These are phyloP conservation scores for Theileria sp. DNA, from an alignment of 169 alveolate species.

Conservation along the genomic window DNA sequence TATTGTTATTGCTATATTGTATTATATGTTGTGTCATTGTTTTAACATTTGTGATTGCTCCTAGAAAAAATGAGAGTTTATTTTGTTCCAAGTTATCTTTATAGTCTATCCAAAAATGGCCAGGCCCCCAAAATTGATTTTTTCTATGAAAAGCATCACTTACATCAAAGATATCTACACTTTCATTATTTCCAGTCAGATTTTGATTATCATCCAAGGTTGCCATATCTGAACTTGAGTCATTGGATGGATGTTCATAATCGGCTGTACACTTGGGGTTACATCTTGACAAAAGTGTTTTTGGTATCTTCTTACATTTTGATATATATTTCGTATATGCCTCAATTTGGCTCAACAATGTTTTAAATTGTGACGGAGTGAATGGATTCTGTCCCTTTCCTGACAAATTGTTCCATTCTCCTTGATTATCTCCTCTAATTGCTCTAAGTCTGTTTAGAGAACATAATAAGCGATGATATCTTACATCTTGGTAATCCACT, in stretches of 20 bases:
- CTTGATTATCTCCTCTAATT: conserved; percentile 25
- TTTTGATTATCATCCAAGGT: background rate
- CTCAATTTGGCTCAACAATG: conserved; percentile 27
- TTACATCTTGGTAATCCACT: conserved; percentile 23
- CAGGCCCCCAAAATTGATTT: conserved; percentile 32
- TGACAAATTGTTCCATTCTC: background rate
- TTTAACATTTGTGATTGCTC: conserved; percentile 21
- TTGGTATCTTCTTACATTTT: conserved; percentile 26
- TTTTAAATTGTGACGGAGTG: conserved; percentile 12
- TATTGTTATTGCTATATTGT: background rate
- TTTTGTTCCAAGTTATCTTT: conserved; percentile 21
- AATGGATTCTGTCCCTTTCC: conserved; percentile 31
- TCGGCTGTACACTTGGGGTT: background rate
- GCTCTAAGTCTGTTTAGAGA: conserved; percentile 4
- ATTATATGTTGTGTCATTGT: conserved; percentile 23
- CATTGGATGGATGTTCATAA: background rate
- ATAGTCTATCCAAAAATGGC: conserved; percentile 44
- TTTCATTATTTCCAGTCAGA: background rate
- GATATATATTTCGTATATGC: conserved; percentile 22
- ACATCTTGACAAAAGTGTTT: conserved; percentile 7
- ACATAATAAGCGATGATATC: conserved; percentile 20
- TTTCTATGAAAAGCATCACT: conserved; percentile 31
- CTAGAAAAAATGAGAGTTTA: conserved; percentile 12
- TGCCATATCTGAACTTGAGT: background rate
- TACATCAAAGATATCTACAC: background rate